These are phyloP conservation scores for Castanospermum australe DNA, from an alignment of 306 rosid genomes.

Conservation along the genomic window DNA sequence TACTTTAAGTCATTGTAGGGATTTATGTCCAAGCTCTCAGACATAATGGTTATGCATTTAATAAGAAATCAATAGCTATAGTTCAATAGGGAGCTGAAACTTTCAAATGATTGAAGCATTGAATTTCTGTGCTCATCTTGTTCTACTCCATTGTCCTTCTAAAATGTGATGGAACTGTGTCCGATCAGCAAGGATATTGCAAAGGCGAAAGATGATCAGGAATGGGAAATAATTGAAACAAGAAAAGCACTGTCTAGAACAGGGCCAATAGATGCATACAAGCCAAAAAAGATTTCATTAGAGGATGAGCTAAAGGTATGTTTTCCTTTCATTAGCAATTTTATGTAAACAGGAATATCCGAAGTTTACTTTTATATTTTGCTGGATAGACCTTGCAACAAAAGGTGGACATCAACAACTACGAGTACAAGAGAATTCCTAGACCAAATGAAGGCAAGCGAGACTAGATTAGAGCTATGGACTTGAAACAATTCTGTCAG, in stretches of 20 bases:
- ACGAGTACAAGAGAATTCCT: conserved; percentile 76
- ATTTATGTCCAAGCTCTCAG: not conserved
- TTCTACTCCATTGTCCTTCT: not conserved
- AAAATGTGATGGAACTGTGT: conserved; percentile 28
- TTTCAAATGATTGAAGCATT: not conserved
- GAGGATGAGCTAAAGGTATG: conserved; percentile 77
- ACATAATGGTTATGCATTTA: not conserved
- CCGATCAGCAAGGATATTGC: conserved; percentile 77
- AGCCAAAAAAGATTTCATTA: conserved; percentile 67
- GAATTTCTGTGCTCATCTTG: not conserved
- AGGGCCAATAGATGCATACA: conserved; percentile 69
- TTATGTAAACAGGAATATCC: not conserved
- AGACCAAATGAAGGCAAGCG: conserved; percentile 53
- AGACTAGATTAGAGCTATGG: conserved; percentile 26
- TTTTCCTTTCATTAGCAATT: conserved; percentile 5
- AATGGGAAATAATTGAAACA: conserved; percentile 83
- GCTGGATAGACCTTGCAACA: conserved; percentile 57
- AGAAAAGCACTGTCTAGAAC: conserved; percentile 75
- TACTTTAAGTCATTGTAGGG: not conserved
- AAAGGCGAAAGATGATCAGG: conserved; percentile 86
- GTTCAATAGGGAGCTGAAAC: not conserved
- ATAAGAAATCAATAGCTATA: not conserved
- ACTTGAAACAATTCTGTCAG: not conserved
- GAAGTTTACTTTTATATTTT: conserved; percentile 21
- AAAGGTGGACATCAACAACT: conserved; percentile 72